phyloP scores from a whole-genome alignment of 805 yeast species.

The Cephaloascus fragrans region DNA sequence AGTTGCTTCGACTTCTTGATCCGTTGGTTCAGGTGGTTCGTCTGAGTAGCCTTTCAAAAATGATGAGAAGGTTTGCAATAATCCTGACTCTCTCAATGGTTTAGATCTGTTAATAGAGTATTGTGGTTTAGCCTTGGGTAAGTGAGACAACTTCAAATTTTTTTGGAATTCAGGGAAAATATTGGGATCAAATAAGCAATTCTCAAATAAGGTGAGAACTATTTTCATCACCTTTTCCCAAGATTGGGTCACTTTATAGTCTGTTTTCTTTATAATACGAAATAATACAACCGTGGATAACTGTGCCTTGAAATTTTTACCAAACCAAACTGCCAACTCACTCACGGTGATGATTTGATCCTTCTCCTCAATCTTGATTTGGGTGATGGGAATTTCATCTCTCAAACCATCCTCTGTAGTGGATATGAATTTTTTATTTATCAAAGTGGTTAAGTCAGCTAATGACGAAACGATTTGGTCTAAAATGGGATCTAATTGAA shows the following conservation, averaged over 20 bases:
- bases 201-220: conserved; percentile 57
- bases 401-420: conserved; percentile 17
- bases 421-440: background rate
- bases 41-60: conserved; percentile 82
- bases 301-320: conserved; percentile 87
- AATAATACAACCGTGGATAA: conserved; percentile 79
- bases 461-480: conserved; percentile 61
- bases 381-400: conserved; percentile 35
- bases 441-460: conserved; percentile 58
- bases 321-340: conserved; percentile 74
- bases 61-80: conserved; percentile 87
- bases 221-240: conserved; percentile 59
- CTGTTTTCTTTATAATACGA: conserved; percentile 57
- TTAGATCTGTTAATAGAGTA: conserved; percentile 53
- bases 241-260: conserved; percentile 31
- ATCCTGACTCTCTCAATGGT: conserved; percentile 61
- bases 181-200: conserved; percentile 58
- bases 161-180: conserved; percentile 55
- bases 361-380: conserved; percentile 13
- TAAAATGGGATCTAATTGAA: conserved; percentile 42
- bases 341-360: conserved; percentile 51
- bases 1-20: conserved; percentile 84
- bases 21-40: conserved; percentile 85
- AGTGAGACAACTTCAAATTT: conserved; percentile 36
- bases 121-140: conserved; percentile 59